Percentiles rank a stretch among this genome's conserved stretches.
Conservation (phyloP, 805 yeast genomes). For the Monosporozyma yasuniensis region DNA sequence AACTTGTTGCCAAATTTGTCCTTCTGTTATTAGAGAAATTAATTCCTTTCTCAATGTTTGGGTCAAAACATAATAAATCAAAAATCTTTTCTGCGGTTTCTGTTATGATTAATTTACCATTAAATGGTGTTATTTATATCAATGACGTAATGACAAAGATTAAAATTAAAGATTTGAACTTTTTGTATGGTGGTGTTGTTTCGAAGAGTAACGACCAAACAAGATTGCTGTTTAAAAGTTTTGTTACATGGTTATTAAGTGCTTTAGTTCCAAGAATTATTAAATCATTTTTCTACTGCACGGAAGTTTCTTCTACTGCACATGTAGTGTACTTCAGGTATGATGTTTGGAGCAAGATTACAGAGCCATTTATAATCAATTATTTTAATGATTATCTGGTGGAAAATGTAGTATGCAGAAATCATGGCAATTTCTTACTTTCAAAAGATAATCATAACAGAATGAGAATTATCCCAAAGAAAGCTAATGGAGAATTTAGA, state of each 20-base stretch:
- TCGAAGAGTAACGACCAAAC: neutral
- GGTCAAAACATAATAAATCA: slow-evolving; percentile 41
- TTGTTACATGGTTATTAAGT: slow-evolving; percentile 52
- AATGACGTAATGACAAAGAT: slow-evolving; percentile 27
- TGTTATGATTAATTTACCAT: slow-evolving; percentile 30
- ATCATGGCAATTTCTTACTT: slow-evolving; percentile 15
- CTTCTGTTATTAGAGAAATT: slow-evolving; percentile 37
- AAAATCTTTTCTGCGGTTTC: slow-evolving; percentile 33
- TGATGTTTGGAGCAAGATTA: slow-evolving; percentile 43
- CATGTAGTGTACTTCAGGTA: slow-evolving; percentile 47
- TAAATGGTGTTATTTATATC: slow-evolving; percentile 31
- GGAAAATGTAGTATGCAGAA: slow-evolving; percentile 11
- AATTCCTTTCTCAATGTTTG: slow-evolving; percentile 46
- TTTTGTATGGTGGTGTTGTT: slow-evolving; percentile 39
- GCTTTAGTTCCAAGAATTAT: slow-evolving; percentile 40
- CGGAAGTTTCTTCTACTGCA: slow-evolving; percentile 41
- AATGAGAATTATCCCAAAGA: slow-evolving; percentile 52
- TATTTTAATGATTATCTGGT: slow-evolving; percentile 37
- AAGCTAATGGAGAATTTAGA: slow-evolving; percentile 41
- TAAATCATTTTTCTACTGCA: slow-evolving; percentile 53
- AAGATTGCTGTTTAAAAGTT: neutral
- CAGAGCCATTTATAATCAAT: slow-evolving; percentile 33
- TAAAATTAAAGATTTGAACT: slow-evolving; percentile 36
- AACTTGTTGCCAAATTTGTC: slow-evolving; percentile 36
- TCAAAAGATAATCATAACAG: slow-evolving; percentile 32